Conservation (phyloP, 768 basidiomycete genomes). For the Russula sp. region DNA sequence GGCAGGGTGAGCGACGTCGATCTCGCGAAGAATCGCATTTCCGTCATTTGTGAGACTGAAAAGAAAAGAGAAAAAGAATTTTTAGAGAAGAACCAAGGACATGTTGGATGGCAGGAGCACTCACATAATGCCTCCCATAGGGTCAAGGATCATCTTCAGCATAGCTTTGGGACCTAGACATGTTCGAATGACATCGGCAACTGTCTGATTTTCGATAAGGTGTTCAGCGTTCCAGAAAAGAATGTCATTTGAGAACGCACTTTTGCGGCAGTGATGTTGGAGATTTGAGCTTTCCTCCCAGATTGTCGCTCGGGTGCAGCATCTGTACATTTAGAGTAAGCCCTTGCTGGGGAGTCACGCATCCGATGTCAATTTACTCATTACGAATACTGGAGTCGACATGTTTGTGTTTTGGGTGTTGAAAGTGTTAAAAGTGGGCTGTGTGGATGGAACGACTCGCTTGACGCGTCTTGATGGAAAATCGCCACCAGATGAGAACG, state of each 20-base stretch:
- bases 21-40: conserved; percentile 97
- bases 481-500: background rate
- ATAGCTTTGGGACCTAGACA: conserved; percentile 97
- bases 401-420: conserved; percentile 29
- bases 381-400: conserved; percentile 75
- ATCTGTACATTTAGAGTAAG: conserved; percentile 49
- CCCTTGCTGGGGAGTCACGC: conserved; percentile 1
- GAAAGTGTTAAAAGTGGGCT: background rate
- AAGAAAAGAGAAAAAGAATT: background rate
- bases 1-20: conserved; percentile 97
- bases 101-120: conserved; percentile 33
- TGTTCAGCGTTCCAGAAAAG: conserved; percentile 15
- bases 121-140: conserved; percentile 98
- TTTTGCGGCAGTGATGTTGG: conserved; percentile 97
- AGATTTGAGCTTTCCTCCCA: conserved; percentile 92
- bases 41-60: conserved; percentile 93
- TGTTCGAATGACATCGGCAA: conserved; percentile 96
- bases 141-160: conserved; percentile 99
- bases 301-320: conserved; percentile 91
- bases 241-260: conserved; percentile 41
- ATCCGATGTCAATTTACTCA: conserved; percentile 47
- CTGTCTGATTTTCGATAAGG: conserved; percentile 55
- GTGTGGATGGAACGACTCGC: background rate
- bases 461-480: background rate
- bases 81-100: background rate